Evolutionary conservation across 257 asterid genomes (phyloP).

Genomic region (Nyctanthes arbortristis): DNA sequence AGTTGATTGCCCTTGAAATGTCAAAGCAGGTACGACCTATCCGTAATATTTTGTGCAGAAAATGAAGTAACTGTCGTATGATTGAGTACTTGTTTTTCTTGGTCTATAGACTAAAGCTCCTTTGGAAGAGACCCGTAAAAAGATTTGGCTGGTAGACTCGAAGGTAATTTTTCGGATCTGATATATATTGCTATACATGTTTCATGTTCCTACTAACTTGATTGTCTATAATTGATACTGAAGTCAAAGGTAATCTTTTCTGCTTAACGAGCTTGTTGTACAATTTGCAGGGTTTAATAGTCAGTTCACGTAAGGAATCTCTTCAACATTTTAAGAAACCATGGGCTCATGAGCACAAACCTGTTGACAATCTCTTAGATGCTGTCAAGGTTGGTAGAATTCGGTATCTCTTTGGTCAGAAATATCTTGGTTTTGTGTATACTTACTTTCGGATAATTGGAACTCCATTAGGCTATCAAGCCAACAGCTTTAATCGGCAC

Average conservation of each 20-base stretch:
- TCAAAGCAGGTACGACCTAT: slow-evolving; percentile 63
- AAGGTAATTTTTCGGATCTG: slow-evolving; percentile 55
- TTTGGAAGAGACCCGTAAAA: slow-evolving; percentile 70
- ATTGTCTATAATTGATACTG: neutral
- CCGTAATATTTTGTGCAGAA: neutral
- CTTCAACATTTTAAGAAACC: slow-evolving; percentile 94
- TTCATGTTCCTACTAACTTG: neutral
- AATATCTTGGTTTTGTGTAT: neutral
- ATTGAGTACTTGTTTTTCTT: neutral
- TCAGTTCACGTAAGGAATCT: slow-evolving; percentile 67
- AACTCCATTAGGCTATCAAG: slow-evolving; percentile 62
- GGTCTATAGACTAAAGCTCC: slow-evolving; percentile 49
- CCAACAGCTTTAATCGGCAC: slow-evolving; percentile 91
- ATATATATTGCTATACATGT: neutral
- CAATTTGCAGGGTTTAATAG: slow-evolving; percentile 74
- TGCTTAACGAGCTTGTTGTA: slow-evolving; percentile 1
- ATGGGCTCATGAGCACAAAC: slow-evolving; percentile 93
- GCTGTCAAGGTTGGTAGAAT: slow-evolving; percentile 73
- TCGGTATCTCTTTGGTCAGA: neutral
- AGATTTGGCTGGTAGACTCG: slow-evolving; percentile 92
- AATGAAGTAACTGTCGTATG: neutral
- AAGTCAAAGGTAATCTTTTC: neutral
- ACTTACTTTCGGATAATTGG: slow-evolving; percentile 2
- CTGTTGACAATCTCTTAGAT: slow-evolving; percentile 63
- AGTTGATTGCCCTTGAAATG: slow-evolving; percentile 91